A percentile compares a stretch with the other conserved stretches of the same genome.
Conservation (phyloP, 139 green algal species). For the Closterium sp. region DNA sequence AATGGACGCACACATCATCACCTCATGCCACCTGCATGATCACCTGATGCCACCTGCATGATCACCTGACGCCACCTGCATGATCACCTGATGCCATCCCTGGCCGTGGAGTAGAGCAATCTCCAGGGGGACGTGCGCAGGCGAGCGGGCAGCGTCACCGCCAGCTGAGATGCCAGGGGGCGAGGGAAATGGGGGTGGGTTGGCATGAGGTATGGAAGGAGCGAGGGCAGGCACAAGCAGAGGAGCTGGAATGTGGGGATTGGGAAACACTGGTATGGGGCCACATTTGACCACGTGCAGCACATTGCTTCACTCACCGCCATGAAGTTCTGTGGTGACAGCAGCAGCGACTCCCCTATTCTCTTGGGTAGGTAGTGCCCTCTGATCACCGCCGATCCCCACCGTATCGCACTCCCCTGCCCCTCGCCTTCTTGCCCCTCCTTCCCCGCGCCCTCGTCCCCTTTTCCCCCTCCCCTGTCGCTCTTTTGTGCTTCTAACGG, state of each 20-base stretch:
- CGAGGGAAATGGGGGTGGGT: background rate
- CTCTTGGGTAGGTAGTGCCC: background rate
- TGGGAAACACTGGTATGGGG: background rate
- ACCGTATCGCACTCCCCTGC: background rate
- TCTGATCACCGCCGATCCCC: background rate
- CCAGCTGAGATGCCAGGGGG: background rate
- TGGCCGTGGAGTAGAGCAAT: background rate
- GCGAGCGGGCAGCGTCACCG: background rate
- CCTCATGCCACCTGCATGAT: too few relatives aligned
- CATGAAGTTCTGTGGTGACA: background rate
- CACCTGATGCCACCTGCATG: background rate
- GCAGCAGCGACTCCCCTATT: constrained; percentile 2
- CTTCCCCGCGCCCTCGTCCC: background rate
- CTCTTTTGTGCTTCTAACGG: background rate
- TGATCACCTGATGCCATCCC: background rate
- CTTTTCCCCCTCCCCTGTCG: background rate
- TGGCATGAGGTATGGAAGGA: background rate
- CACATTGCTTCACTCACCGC: background rate
- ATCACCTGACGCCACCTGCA: background rate
- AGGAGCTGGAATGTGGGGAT: background rate
- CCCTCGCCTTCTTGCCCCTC: background rate
- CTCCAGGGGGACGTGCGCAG: background rate
- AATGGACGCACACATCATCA: too few relatives aligned
- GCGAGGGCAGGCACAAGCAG: background rate
- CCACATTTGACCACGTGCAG: background rate